Conservation (phyloP, 306 rosid species). For the Quercus wislizeni region DNA sequence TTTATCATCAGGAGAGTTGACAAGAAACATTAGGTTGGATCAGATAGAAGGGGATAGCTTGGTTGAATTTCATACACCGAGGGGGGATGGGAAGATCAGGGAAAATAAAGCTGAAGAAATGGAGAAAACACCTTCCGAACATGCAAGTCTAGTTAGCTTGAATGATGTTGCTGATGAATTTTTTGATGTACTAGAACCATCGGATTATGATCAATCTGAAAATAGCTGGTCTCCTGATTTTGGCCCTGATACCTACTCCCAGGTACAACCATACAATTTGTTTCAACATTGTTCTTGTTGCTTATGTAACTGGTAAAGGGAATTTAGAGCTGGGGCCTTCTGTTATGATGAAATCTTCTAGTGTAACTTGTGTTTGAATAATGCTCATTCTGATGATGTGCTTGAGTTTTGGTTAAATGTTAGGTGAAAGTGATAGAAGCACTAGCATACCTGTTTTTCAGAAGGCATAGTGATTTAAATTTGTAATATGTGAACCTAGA, state of each 20-base stretch:
- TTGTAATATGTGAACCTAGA: background rate
- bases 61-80: slow-evolving; percentile 33
- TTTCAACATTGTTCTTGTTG: slow-evolving; percentile 4
- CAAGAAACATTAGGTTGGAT: slow-evolving; percentile 40
- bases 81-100: slow-evolving; percentile 30
- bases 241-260: slow-evolving; percentile 34
- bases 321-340: background rate
- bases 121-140: slow-evolving; percentile 49
- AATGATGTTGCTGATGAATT: slow-evolving; percentile 67
- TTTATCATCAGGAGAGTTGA: slow-evolving; percentile 43
- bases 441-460: background rate
- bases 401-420: background rate
- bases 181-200: slow-evolving; percentile 81
- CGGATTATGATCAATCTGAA: slow-evolving; percentile 46
- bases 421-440: background rate
- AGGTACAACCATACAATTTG: slow-evolving; percentile 37
- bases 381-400: background rate
- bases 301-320: slow-evolving; percentile 1
- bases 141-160: slow-evolving; percentile 46
- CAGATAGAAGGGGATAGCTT: slow-evolving; percentile 36
- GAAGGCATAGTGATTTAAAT: background rate
- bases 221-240: slow-evolving; percentile 51
- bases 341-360: background rate
- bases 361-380: background rate
- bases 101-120: slow-evolving; percentile 36